Base-by-base conservation (phyloP, 768 basidiomycete species). In the Lactifluus piperatus region DNA sequence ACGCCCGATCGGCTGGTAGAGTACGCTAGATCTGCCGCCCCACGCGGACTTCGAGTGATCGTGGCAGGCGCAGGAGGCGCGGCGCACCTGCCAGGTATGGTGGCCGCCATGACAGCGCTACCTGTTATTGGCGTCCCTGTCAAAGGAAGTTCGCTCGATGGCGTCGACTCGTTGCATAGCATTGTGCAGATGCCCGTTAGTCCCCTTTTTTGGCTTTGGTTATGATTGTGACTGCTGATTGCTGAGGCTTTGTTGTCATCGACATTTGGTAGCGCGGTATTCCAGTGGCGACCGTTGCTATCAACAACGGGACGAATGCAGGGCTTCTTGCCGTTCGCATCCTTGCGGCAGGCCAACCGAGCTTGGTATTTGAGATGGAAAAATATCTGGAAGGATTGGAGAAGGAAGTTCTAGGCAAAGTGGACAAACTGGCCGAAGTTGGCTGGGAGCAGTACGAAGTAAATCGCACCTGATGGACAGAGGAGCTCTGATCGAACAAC, bases 121-220 rank as follows among this genome's bases (percentile, higher is more conserved):
- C 95, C 97, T 0, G 92, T 99, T 0, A 82, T 99, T 32, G 95
- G 97, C 13, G 97, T 99, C 0, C 97, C 97, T 2, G 97, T 99
- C 56, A 97, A 94, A 70, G 94, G 91, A 11, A 93, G 91, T 70
- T 79, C 85, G 0, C 77, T 98, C 13, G 94, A 97, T 70, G 97
- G 97, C 0, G 92, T 99, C 1, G 97, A 98, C 72, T 93, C 92
- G n/a, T 72, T 99, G 66, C 84, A 97, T 68, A 94, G 90, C 69
- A 98, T 99, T 64, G 94, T 99, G 9, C 97, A 98, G 74, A 99
- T 99, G 97, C 97, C 97, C 20, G 92, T 94, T 69, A 66, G 90
- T 79, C 14, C 7, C 44, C 32, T 57, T 30, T 44, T 32, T 57
- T 30, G n/a, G 50, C 11, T 48, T 14, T 49, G 24, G 43, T 34